Evolutionary conservation across 352 stramenopile genomes (phyloP).

Genomic region (Pythium guiyangense): DNA sequence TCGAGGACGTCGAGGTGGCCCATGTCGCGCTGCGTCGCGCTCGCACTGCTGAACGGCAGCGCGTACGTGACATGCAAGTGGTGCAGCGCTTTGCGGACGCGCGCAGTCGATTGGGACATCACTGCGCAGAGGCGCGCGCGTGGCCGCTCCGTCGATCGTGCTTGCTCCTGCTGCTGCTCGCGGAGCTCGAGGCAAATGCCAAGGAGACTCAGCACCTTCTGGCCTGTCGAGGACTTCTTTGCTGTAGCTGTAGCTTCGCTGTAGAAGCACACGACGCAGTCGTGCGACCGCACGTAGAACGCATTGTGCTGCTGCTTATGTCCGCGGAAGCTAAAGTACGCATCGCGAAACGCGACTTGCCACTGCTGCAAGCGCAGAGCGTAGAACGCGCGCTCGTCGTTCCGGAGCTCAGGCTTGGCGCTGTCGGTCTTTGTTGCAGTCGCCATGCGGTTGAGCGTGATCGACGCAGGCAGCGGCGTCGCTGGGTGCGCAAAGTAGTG

Average conservation of each 20-base stretch:
- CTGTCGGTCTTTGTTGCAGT: conserved; percentile 21
- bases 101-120: conserved; percentile 62
- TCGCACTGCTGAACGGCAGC: conserved; percentile 48
- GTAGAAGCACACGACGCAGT: conserved; percentile 65
- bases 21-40: conserved; percentile 31
- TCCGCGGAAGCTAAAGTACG: conserved; percentile 59
- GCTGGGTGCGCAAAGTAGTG: conserved; percentile 69
- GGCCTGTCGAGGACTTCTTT: background rate
- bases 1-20: conserved; percentile 44
- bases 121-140: conserved; percentile 36
- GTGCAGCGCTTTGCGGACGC: conserved; percentile 60
- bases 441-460: conserved; percentile 38
- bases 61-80: conserved; percentile 52
- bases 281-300: conserved; percentile 61
- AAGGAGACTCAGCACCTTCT: conserved; percentile 17
- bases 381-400: conserved; percentile 62
- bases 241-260: conserved; percentile 10
- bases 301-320: background rate
- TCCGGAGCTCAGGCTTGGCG: conserved; percentile 25
- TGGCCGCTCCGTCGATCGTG: background rate
- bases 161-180: conserved; percentile 1
- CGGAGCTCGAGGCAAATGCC: conserved; percentile 28
- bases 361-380: conserved; percentile 45
- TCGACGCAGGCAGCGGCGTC: conserved; percentile 37
- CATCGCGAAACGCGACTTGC: conserved; percentile 63